A percentile compares a stretch with the other conserved stretches of the same genome.
phyloP scores from a whole-genome alignment of 2,329 filamentous ascomycete genomes.

The Neofusicoccum umdonicola region DNA sequence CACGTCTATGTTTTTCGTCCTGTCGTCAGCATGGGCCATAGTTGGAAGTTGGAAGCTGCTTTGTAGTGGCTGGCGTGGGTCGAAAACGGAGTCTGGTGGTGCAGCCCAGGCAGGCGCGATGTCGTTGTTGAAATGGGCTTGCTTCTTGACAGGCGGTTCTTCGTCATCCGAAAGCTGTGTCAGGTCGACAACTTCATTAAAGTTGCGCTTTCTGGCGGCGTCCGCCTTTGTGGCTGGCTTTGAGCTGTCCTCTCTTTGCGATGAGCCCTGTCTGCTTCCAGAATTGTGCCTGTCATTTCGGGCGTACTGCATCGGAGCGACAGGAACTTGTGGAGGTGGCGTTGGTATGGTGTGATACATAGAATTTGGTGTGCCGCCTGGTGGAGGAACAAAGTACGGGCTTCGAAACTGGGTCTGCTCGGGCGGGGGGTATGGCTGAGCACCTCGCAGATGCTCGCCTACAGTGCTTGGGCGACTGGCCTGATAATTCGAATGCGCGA shows the following conservation, averaged over 20 bases:
- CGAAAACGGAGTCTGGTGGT: not conserved
- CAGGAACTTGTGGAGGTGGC: conserved; percentile 24
- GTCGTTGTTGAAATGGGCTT: not conserved
- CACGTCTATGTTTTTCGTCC: conserved; percentile 26
- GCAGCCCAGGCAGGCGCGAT: conserved; percentile 4
- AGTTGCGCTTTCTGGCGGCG: conserved; percentile 54
- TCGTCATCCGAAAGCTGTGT: conserved; percentile 49
- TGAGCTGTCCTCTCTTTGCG: conserved; percentile 2
- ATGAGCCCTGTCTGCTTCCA: conserved; percentile 22
- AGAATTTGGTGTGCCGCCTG: not conserved
- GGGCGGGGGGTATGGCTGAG: not conserved
- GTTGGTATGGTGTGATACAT: conserved; percentile 14
- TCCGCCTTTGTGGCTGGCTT: conserved; percentile 51
- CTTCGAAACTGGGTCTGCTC: conserved; percentile 1
- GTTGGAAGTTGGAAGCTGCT: not conserved
- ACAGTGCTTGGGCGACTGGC: not conserved
- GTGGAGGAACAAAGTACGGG: conserved; percentile 12
- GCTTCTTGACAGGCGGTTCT: conserved; percentile 36
- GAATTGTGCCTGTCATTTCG: conserved; percentile 26
- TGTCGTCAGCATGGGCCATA: conserved; percentile 18
- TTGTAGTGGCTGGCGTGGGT: not conserved
- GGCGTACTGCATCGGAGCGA: conserved; percentile 33
- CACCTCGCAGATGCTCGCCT: not conserved
- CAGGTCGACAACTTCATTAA: conserved; percentile 55
- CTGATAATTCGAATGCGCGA: not conserved